Base-by-base conservation (phyloP, 140 eudicot species). In the Cichorium intybus region DNA sequence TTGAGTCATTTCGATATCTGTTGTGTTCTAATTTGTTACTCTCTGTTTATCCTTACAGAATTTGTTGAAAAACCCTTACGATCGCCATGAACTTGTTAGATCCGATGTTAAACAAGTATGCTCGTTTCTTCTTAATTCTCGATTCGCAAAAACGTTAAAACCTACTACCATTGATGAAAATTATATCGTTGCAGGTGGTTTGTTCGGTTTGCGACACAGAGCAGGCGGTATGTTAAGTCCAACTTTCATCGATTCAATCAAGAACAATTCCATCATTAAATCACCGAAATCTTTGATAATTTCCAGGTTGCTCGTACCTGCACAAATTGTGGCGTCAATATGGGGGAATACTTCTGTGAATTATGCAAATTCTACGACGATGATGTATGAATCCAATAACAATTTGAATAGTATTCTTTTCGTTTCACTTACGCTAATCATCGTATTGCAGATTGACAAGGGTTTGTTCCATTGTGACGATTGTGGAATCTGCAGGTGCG, bases 401-500 rank as follows among this genome's bases (percentile, higher is more conserved):
- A 1, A 43, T 48, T 50, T 27, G 43, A 51, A n/a, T 50, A 0
- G 1, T 62, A 14, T 20, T 8, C n/a, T 54, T 64, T 53, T 34
- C 21, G 24, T 52, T n/a, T 53, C 4, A 62, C 53, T 33, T 15
- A 53, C 48, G 28, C 12, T 53, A 22, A 52, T 26, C 62, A 59
- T 66, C 16, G 3, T 50, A 5, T 66, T 86, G 75, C 88, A 93
- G 99, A 56, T 72, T 23, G 90, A 78, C 45, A 93, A 88, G 72
- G 82, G 82, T 46, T 85, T 85, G 61, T 93, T 89, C 27, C 99
- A 93, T 63, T 93, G 99, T 54, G 83, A 86, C 48, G 99, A 93
- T 69, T 93, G 99, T 80, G 99, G 99, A 52, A 85, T 93, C 62
- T 93, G 97, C 84, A 93, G 99, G 99, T 93, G 62, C 26, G 91